Percentiles rank a stretch among this genome's conserved stretches.
phyloP scores from a whole-genome alignment of 208 protist genomes.

The Leishmania turanica region DNA sequence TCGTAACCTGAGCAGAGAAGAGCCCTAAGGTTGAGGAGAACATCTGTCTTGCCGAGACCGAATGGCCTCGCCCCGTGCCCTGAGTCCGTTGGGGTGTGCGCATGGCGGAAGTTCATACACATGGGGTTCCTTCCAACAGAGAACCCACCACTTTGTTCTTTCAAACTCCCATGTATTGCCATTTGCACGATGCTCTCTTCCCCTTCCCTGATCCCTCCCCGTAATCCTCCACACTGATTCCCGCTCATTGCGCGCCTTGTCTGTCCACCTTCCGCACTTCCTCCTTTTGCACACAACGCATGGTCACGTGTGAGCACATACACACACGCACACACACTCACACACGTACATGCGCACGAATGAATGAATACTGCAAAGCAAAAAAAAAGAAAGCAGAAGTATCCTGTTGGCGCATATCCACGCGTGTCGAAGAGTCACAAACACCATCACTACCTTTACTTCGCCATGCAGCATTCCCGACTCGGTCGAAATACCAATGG shows the following conservation, averaged over 20 bases:
- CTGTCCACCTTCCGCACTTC: background rate
- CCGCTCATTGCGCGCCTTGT: background rate
- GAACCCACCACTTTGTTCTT: background rate
- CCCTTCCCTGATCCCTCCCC: background rate
- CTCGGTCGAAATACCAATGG: conserved; percentile 31
- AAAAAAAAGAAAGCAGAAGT: background rate
- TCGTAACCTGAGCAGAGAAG: background rate
- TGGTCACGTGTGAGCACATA: background rate
- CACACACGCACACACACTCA: background rate
- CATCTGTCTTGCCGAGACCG: background rate
- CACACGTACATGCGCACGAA: background rate
- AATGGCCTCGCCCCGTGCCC: background rate
- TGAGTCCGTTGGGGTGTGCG: background rate
- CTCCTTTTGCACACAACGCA: background rate
- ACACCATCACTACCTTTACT: background rate
- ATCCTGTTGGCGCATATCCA: background rate
- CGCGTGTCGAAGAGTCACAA: background rate
- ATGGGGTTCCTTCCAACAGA: background rate
- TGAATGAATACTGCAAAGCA: background rate
- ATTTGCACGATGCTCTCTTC: background rate
- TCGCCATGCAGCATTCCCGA: conserved; percentile 30
- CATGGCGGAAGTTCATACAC: background rate
- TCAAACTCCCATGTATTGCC: background rate
- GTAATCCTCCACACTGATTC: background rate
- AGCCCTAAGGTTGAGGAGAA: background rate